Evolutionary conservation across 805 yeast species (phyloP), one percentile per base, ranked within the genome.

Genomic region (Lipomyces mesembrius): DNA sequence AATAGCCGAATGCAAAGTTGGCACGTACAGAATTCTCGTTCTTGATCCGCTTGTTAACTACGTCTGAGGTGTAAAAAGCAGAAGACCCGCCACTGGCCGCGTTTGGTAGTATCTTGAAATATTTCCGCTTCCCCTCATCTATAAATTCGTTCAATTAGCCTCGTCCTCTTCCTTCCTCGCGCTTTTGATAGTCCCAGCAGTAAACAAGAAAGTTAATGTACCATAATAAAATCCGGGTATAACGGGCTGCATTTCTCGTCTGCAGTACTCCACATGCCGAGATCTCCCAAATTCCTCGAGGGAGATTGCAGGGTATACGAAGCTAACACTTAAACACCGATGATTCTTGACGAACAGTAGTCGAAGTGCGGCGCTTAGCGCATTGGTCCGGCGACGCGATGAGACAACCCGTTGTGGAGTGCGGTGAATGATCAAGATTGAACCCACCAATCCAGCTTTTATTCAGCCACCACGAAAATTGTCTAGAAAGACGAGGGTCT

Each of bases 41-140:
- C 43, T 52, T 64, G 11, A 70, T 39, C 43, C 71, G 66, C 32
- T 66, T 64, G 54, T 60, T 66, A 14, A 67, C 73, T 35, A 67
- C 65, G 27, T 73, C 70, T 20, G 73, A 39, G 2, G 72, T 65
- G 37, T 71, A 71, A 55, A 73, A 73, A 2, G 70, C 65, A 9
- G 66, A 43, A 17, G 72, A 65, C 5, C 74, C 70, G n/a, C 71
- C 63, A 3, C 66, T 66, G 1, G 75, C 65, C 1, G 75, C 73
- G 39, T 57, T 69, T 22, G 71, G 61, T 27, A 69, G 39, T 7
- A 74, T 68, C 58, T 69, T 66, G 62, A 74, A 75, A 61, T 75
- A 75, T 55, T 73, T 64, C 59, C 71, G 63, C 37, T 74, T 66
- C 22, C 69, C 75, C 59, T 60, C 62, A 37, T 67, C 70, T 66